phyloP scores from a whole-genome alignment of 202 grass and related monocot species.

The Carex sylvatica region DNA sequence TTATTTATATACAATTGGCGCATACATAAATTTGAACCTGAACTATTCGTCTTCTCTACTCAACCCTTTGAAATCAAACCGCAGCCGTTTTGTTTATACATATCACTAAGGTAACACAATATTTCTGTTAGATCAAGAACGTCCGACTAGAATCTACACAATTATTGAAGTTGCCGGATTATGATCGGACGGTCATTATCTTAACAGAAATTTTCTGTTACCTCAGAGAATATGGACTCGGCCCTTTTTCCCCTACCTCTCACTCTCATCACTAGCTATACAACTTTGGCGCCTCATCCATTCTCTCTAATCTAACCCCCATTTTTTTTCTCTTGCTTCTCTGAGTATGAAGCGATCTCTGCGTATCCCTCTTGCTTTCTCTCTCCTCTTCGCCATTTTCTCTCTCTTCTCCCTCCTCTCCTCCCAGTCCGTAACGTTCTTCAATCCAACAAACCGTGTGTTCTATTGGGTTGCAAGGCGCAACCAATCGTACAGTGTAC shows the following conservation, averaged over 20 bases:
- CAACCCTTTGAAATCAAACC: slow-evolving; percentile 15
- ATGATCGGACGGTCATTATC: too few species aligned
- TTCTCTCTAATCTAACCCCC: background rate
- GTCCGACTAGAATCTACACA: too few species aligned
- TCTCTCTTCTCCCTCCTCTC: slow-evolving; percentile 19
- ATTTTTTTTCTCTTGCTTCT: background rate
- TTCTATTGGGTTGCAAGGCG: slow-evolving; percentile 2
- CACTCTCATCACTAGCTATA: background rate
- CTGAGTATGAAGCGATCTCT: slow-evolving; percentile 17
- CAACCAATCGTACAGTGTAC: background rate
- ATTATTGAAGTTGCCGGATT: too few species aligned
- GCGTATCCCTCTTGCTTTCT: slow-evolving; percentile 12
- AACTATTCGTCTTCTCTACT: slow-evolving; percentile 8
- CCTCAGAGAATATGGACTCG: too few species aligned
- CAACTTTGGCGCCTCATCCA: background rate
- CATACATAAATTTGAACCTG: background rate
- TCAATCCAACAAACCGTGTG: background rate
- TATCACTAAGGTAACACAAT: too few species aligned
- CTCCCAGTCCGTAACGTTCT: background rate
- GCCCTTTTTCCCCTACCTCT: background rate
- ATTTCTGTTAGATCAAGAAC: too few species aligned
- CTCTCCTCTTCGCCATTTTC: slow-evolving; percentile 1
- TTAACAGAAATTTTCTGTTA: too few species aligned
- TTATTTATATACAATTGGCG: background rate
- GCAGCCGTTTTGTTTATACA: background rate